phyloP scores from a whole-genome alignment of 1,284 basidiomycete species.

The Ceratorhiza oryzae-sativae region DNA sequence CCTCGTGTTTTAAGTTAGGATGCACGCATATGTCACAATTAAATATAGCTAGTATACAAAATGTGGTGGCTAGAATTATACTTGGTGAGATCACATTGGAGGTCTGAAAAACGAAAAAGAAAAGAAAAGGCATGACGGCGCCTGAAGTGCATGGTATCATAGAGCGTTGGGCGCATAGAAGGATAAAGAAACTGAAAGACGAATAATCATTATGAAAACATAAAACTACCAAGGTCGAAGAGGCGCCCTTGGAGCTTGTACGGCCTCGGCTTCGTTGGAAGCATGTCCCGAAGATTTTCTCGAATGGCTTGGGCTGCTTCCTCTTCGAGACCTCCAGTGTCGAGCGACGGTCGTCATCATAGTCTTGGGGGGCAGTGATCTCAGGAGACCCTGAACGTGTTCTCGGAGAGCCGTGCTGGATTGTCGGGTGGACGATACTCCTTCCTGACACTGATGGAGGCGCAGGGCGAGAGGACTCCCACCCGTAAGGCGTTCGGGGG shows the following conservation, averaged over 20 bases:
- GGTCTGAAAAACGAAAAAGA: slow-evolving; percentile 13
- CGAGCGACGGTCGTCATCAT: slow-evolving; percentile 17
- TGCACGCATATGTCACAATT: slow-evolving; percentile 18
- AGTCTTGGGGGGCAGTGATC: slow-evolving; percentile 15
- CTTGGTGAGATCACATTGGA: slow-evolving; percentile 19
- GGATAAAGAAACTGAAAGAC: neutral
- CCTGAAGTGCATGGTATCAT: neutral
- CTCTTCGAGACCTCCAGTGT: slow-evolving; percentile 15
- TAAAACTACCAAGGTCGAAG: slow-evolving; percentile 35
- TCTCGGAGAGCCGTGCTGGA: slow-evolving; percentile 12
- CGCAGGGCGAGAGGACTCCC: slow-evolving; percentile 26
- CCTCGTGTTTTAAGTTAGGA: neutral
- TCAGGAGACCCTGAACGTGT: slow-evolving; percentile 30
- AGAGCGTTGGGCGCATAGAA: slow-evolving; percentile 18
- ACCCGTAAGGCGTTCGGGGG: slow-evolving; percentile 34
- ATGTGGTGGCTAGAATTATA: slow-evolving; percentile 35
- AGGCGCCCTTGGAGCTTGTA: slow-evolving; percentile 10
- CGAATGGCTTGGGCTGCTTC: slow-evolving; percentile 22
- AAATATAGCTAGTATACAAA: slow-evolving; percentile 34
- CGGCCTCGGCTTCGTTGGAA: neutral
- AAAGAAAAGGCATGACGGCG: neutral
- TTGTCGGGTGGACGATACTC: neutral
- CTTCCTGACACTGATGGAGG: neutral
- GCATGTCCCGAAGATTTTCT: slow-evolving; percentile 30
- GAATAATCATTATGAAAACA: neutral